Percentiles rank a stretch among this genome's conserved stretches.
phyloP scores from a whole-genome alignment of 371 early-diverging fungal species.

The Batrachochytrium dendrobatidis region DNA sequence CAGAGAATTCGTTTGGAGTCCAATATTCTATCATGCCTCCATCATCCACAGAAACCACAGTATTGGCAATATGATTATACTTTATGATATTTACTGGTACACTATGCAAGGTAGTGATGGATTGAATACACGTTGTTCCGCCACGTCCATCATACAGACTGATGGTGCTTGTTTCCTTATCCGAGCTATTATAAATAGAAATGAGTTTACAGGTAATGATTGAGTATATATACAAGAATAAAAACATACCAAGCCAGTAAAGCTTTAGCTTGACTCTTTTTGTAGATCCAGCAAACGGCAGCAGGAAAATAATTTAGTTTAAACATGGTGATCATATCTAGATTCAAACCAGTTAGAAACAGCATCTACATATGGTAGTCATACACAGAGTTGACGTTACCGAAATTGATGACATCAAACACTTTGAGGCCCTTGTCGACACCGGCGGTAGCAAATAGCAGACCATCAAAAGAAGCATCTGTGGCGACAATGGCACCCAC shows the following conservation, averaged over 20 bases:
- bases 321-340: constrained; percentile 95
- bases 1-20: constrained; percentile 43
- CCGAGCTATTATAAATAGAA: constrained; percentile 47
- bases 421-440: constrained; percentile 83
- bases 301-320: constrained; percentile 68
- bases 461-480: constrained; percentile 55
- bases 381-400: constrained; percentile 28
- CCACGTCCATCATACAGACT: constrained; percentile 78
- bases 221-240: no score
- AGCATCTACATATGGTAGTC: background rate
- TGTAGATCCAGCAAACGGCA: constrained; percentile 79
- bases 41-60: constrained; percentile 74
- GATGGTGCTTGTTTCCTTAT: constrained; percentile 59
- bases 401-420: constrained; percentile 92
- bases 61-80: constrained; percentile 67
- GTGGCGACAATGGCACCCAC: constrained; percentile 45
- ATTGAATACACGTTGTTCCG: constrained; percentile 41
- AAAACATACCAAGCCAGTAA: constrained; percentile 57
- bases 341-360: background rate
- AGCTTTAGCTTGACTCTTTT: constrained; percentile 73
- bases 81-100: constrained; percentile 71
- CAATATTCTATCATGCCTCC: constrained; percentile 92
- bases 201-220: background rate
- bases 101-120: constrained; percentile 60
- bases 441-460: constrained; percentile 72